phyloP scores from a whole-genome alignment of 2,329 filamentous ascomycete genomes.

The Aspergillus sp. region DNA sequence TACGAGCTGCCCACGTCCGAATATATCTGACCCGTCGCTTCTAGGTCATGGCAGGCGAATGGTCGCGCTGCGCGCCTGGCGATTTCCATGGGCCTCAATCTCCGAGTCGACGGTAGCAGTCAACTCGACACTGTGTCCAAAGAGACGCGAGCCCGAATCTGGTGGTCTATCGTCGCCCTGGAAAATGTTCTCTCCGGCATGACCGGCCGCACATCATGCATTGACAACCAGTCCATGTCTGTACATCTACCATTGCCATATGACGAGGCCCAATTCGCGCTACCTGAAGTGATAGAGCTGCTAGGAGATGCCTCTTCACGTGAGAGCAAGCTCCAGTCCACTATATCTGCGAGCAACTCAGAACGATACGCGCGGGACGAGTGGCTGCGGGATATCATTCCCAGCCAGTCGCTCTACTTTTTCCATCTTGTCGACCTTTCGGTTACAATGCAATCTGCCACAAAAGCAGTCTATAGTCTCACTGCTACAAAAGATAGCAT shows the following conservation, averaged over 20 bases:
- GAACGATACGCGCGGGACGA: conserved; percentile 5
- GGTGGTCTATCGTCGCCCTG: conserved; percentile 46
- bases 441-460: conserved; percentile 1
- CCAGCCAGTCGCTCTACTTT: conserved; percentile 7
- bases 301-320: neutral
- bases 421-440: conserved; percentile 3
- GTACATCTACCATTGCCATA: neutral
- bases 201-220: conserved; percentile 40
- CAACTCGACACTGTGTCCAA: conserved; percentile 40
- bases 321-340: neutral
- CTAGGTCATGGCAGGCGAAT: conserved; percentile 44
- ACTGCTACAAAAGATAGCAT: neutral
- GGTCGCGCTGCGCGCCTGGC: conserved; percentile 45
- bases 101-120: conserved; percentile 39
- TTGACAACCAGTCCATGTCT: neutral
- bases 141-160: conserved; percentile 45
- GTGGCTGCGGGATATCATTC: neutral
- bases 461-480: neutral
- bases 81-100: conserved; percentile 45
- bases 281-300: neutral
- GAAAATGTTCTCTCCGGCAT: conserved; percentile 46
- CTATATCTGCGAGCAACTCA: neutral
- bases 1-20: neutral
- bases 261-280: neutral
- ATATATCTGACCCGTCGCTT: neutral